Conservation (phyloP, 257 asterid genomes). For the Nicotiana benthamiana region DNA sequence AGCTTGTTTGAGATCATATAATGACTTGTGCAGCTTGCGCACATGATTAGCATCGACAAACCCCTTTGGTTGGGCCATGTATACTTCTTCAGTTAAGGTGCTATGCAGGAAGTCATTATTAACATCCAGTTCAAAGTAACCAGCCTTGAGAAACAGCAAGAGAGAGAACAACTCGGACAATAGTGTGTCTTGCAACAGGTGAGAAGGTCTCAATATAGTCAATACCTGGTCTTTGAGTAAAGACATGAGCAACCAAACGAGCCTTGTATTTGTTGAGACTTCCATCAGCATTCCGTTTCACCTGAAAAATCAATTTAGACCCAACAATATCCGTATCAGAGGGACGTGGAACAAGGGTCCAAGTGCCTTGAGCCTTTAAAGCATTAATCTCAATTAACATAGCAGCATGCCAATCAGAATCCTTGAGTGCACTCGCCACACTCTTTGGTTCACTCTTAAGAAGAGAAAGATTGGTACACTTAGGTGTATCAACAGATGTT, state of each 20-base stretch:
- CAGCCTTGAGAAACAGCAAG: background rate
- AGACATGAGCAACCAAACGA: background rate
- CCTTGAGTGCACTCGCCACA: background rate
- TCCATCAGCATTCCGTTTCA: background rate
- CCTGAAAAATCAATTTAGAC: background rate
- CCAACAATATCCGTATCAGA: too few relatives aligned
- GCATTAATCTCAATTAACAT: background rate
- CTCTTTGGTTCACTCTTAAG: background rate
- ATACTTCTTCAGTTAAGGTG: background rate
- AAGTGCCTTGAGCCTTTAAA: background rate
- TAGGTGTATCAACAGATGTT: too few relatives aligned
- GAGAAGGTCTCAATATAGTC: background rate
- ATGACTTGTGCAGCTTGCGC: background rate
- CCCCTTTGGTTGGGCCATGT: background rate
- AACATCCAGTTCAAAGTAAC: background rate
- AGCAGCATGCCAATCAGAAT: background rate
- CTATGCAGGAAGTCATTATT: background rate
- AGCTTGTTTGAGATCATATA: conserved; percentile 5
- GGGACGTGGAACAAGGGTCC: background rate
- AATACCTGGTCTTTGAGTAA: background rate
- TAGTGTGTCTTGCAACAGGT: background rate
- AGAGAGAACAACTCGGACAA: background rate
- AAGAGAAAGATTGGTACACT: too few relatives aligned
- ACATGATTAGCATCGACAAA: background rate
- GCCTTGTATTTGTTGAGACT: background rate